phyloP scores from a whole-genome alignment of 495 filamentous ascomycete species.

The Talaromyces borbonicus region DNA sequence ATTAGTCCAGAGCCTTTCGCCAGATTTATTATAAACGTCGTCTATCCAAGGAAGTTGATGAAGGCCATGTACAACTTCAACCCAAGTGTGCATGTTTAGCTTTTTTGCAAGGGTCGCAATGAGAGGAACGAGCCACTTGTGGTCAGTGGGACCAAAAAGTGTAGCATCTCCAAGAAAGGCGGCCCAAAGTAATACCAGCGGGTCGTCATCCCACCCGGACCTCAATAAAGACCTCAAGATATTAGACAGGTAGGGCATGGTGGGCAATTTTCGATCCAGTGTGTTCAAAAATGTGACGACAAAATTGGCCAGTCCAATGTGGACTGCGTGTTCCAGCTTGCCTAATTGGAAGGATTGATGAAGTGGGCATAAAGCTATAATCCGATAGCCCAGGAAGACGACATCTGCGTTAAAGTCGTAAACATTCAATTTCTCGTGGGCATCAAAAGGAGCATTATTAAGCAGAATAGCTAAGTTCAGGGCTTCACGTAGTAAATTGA shows the following conservation, averaged over 20 bases:
- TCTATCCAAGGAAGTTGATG: neutral
- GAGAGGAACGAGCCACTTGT: neutral
- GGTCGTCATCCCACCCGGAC: neutral
- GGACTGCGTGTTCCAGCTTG: conserved; percentile 2
- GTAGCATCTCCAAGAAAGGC: conserved; percentile 1
- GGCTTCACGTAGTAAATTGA: neutral
- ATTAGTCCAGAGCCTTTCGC: neutral
- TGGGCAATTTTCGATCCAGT: neutral
- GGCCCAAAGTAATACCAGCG: neutral
- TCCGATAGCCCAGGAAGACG: neutral
- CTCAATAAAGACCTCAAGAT: neutral
- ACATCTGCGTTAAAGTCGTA: neutral
- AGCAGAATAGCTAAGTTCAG: neutral
- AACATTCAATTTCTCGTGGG: neutral
- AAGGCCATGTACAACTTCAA: neutral
- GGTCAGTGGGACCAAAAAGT: neutral
- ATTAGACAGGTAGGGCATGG: neutral
- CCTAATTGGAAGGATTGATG: neutral
- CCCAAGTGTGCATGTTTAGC: neutral
- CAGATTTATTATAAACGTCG: neutral
- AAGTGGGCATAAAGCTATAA: neutral
- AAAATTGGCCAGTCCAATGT: conserved; percentile 1
- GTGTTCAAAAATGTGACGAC: conserved; percentile 1
- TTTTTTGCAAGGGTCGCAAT: neutral
- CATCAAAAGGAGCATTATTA: conserved; percentile 4